These are phyloP conservation scores for Corniculantispora saksenae DNA, from an alignment of 2,329 filamentous ascomycete species.

Conservation along the genomic window DNA sequence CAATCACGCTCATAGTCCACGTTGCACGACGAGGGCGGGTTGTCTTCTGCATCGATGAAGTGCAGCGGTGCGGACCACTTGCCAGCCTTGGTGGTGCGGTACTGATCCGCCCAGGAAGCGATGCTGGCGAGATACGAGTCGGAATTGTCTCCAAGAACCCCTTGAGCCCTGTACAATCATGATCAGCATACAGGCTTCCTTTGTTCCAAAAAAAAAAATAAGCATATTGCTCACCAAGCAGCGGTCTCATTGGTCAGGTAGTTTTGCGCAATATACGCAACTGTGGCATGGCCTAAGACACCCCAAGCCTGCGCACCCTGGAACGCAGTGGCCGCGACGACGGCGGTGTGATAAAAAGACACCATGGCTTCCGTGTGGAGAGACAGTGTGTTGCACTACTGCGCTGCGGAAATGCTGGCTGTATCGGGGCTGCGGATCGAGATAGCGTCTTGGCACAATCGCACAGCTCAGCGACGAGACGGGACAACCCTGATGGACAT, in stretches of 20 bases:
- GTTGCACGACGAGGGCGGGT: constrained; percentile 30
- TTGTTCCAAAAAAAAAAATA: not conserved
- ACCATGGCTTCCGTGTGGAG: constrained; percentile 12
- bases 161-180: constrained; percentile 26
- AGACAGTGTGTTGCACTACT: not conserved
- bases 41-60: constrained; percentile 53
- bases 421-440: constrained; percentile 14
- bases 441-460: constrained; percentile 17
- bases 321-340: constrained; percentile 20
- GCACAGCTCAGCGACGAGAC: not conserved
- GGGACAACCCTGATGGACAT: constrained; percentile 20
- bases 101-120: constrained; percentile 47
- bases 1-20: constrained; percentile 46
- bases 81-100: constrained; percentile 47
- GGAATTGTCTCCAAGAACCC: constrained; percentile 43
- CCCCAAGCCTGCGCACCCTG: constrained; percentile 39
- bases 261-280: constrained; percentile 54
- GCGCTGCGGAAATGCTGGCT: not conserved
- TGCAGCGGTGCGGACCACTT: constrained; percentile 48
- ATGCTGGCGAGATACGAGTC: constrained; percentile 49
- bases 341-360: constrained; percentile 9
- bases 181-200: not conserved
- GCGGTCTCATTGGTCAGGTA: constrained; percentile 45
- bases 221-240: constrained; percentile 21
- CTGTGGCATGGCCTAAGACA: constrained; percentile 50